Evolutionary conservation across 2,329 filamentous ascomycete species (phyloP), one percentile per base, ranked within the genome.

Genomic region (Pseudogymnoascus sp.): DNA sequence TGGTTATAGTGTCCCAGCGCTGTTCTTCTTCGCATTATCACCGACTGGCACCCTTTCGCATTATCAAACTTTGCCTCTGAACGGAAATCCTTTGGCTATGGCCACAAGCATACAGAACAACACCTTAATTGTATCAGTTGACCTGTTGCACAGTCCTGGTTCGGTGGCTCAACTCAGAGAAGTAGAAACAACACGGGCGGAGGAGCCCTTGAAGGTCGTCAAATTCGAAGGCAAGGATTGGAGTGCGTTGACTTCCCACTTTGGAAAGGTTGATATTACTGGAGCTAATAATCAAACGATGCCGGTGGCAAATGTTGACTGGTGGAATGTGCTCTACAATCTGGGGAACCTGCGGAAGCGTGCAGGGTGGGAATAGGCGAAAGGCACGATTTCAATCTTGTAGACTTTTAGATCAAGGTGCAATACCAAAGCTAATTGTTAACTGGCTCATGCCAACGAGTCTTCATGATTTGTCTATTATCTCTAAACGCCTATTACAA

Each of bases 11-110:
- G 72, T 83, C 62, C 82, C 85, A 64, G 89, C 82, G 42, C 76
- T 96, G 7, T 86, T 93, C 73, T 76, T 83, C 63, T 89, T 88
- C 76, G 75, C 76, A n/a, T 77, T 89, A 5, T 73, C 73, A n/a
- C 65, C 72, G 1, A 73, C 82, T 59, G 81, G 81, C 65, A 74
- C 72, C 13, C 77, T 91, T 42, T 73, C 77, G 7, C 77, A 82
- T 65, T 73, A 74, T 7, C 75, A 80, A 53, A 81, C 80, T 60
- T 70, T 91, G 62, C 73, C 78, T 40, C 73, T 91, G 4, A 77
- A 80, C 2, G 88, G 88, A 7, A 91, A 90, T 69, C 82, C 86
- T 0, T 80, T 73, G 4, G 65, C 65, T 4, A 29, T 72, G 7
- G 42, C 66, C 17, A 42, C 61, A 10, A 21, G 38, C 21, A 62